Percentiles rank a stretch among this genome's conserved stretches.
Conservation (phyloP, 768 basidiomycete species). For the Candolleomyces eurysporus region DNA sequence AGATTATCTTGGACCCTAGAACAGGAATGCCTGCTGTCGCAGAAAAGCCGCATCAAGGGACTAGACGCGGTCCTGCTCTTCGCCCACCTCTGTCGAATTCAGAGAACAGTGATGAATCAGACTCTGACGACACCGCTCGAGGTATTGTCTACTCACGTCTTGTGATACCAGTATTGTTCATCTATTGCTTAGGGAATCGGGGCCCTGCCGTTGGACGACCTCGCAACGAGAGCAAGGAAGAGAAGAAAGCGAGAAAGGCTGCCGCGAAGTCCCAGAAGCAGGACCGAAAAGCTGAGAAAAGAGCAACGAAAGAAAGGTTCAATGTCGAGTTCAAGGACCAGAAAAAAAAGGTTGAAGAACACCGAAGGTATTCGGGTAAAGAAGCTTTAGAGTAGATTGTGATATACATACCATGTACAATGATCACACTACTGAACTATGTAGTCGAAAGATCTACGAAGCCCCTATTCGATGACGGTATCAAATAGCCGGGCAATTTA, state of each 20-base stretch:
- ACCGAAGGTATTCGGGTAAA: conserved; percentile 39
- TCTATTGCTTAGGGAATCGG: conserved; percentile 15
- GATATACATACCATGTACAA: too few species aligned
- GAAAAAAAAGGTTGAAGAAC: conserved; percentile 47
- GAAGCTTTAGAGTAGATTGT: conserved; percentile 35
- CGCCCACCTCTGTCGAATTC: conserved; percentile 8
- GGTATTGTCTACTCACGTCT: conserved; percentile 15
- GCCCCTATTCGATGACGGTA: background rate
- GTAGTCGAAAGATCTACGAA: too few species aligned
- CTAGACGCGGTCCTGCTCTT: conserved; percentile 13
- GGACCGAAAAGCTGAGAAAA: conserved; percentile 64
- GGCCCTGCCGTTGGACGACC: conserved; percentile 51
- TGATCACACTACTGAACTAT: too few species aligned
- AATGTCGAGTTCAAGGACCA: conserved; percentile 61
- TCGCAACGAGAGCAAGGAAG: conserved; percentile 74
- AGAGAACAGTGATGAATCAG: conserved; percentile 25
- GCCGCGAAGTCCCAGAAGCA: conserved; percentile 68
- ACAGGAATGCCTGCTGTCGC: conserved; percentile 71
- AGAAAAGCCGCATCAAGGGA: conserved; percentile 19
- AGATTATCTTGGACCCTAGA: conserved; percentile 69
- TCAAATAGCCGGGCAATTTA: background rate
- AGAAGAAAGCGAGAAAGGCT: conserved; percentile 69
- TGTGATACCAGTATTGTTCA: background rate
- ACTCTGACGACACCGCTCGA: conserved; percentile 19
- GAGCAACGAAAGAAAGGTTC: conserved; percentile 61